Conservation (phyloP, 1,284 basidiomycete species). For the Cryptococcus jaspeensis region DNA sequence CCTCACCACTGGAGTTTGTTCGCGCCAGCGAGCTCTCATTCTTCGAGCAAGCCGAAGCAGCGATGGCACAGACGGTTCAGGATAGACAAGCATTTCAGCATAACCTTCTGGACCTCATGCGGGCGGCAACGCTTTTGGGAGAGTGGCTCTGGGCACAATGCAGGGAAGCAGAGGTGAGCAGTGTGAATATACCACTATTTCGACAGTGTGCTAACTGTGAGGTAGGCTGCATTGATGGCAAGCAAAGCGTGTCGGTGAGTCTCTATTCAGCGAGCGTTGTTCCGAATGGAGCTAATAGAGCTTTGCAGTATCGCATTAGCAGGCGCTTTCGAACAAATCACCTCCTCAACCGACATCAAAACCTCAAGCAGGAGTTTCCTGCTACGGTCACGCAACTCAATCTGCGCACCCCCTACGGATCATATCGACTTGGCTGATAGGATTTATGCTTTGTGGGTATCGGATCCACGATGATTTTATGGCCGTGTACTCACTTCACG, state of each 20-base stretch:
- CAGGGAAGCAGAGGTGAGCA: slow-evolving; percentile 13
- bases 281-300: background rate
- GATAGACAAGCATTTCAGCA: background rate
- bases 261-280: background rate
- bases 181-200: background rate
- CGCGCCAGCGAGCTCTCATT: slow-evolving; percentile 6
- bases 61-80: slow-evolving; percentile 6
- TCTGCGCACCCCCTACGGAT: background rate
- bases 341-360: slow-evolving; percentile 1
- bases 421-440: slow-evolving; percentile 18
- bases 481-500: background rate
- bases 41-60: slow-evolving; percentile 5
- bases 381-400: background rate
- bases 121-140: slow-evolving; percentile 8
- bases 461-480: too few relatives aligned
- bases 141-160: slow-evolving; percentile 12
- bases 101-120: slow-evolving; percentile 12
- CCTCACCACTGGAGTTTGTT: slow-evolving; percentile 10
- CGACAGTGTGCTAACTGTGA: background rate
- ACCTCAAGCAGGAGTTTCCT: background rate
- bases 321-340: slow-evolving; percentile 12
- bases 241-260: slow-evolving; percentile 8
- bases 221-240: slow-evolving; percentile 8
- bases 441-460: slow-evolving; percentile 23
- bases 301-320: slow-evolving; percentile 8